Evolutionary conservation across 75 land plant genomes (phyloP), one percentile per base, ranked within the genome.

Genomic region (Chamaecyparis obtusa): DNA sequence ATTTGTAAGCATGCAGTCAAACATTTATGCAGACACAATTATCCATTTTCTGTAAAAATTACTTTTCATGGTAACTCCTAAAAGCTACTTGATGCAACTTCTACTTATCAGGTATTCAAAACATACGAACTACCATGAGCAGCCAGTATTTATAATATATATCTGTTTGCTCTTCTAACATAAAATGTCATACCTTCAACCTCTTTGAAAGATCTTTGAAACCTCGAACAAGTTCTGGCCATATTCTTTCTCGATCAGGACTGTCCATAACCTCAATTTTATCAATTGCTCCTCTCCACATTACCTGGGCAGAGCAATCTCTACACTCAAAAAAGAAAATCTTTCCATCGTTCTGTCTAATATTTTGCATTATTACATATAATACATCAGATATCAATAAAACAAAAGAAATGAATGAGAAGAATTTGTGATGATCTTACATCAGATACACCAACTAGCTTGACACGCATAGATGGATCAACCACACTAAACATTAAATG

Each of bases 151-250:
- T 30, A 79, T n/a, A 84, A 77, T 87, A n/a, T 41, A 41, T 41
- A 41, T 41, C 89, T 89, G n/a, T 91, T 85, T 55, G 87, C 35
- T 9, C 92, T 88, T 27, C 88, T 90, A 64, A 21, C n/a, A 64
- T 5, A 24, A 64, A 64, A 64, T 64, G 69, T 64, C 69, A 35
- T 64, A 64, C 69, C 69, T 64, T 64, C 69, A 64, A 64, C 69
- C 69, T 64, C 6, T 92, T 89, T 14, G 99, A 98, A 67, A 98
- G 95, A 88, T 95, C 99, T 90, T 93, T 98, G 86, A 98, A 98
- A n/a, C 99, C 98, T 83, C 91, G 97, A 71, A 96, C 95, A 86
- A 98, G 93, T 86, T 98, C 96, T 24, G 99, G 99, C 98, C 98
- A 98, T 54, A 98, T 67, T 60, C 95, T 90, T 67, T 97, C 98